Evolutionary conservation across 2,329 filamentous ascomycete species (phyloP), one percentile per base, ranked within the genome.

Genomic region (Penicillium polonicum): DNA sequence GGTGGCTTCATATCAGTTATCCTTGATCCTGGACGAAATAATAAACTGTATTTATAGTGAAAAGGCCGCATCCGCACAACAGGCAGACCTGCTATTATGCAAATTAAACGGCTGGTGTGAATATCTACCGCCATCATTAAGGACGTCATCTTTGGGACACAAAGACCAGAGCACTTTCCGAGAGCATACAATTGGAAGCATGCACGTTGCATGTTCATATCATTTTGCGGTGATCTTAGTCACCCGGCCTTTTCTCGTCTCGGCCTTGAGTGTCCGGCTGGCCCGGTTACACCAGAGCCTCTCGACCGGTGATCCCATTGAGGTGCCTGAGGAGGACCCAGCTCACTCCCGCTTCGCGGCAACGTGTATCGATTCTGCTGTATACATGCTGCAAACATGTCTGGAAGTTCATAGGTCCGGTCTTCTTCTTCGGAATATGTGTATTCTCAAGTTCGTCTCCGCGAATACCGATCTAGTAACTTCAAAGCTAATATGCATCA

Each of bases 151-250:
- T 38, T 57, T 29, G 36, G 64, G 27, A 36, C 66, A 48, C 43
- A 63, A 61, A 48, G 63, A 61, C 46, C 60, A 58, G 29, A 33
- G 60, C 45, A 57, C 55, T 5, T 65, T 64, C 3, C 68, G 69
- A 42, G 71, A 76, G 19, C 74, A 72, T 0, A 75, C 77, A 2
- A 76, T 83, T 27, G 79, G 78, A 0, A 83, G 78, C 25, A 74
- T 84, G 1, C 82, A 85, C 54, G 78, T 86, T 6, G 80, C 82
- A 0, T 85, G 83, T 56, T 72, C 81, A 0, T 86, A 86, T 62
- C 85, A 86, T 61, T 83, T 85, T 54, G 81, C 82, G 0, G 81
- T 85, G 0, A 85, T 83, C 21, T 67, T 85, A 0, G 80, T 82
- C 3, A 85, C 83, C 0, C 74, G 83, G 1, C 83, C 83, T 0